Conservation (phyloP, 768 basidiomycete genomes). For the Macrolepiota dolichaula region DNA sequence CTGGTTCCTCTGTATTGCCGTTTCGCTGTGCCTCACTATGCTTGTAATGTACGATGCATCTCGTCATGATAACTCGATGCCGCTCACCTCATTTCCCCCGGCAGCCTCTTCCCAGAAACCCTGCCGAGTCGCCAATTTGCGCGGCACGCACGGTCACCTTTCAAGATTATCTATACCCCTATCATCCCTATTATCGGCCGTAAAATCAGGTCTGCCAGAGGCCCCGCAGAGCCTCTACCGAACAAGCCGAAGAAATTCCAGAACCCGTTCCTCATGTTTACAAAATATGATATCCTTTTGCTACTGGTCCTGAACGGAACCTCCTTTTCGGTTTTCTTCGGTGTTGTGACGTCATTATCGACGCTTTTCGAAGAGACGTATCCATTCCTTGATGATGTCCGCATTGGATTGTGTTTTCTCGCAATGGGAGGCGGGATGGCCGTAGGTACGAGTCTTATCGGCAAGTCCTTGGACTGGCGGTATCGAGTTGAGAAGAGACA, state of each 20-base stretch:
- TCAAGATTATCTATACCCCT: slow-evolving; percentile 4
- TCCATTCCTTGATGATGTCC: slow-evolving; percentile 54
- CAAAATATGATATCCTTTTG: slow-evolving; percentile 50
- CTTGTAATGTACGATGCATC: slow-evolving; percentile 38
- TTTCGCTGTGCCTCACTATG: slow-evolving; percentile 41
- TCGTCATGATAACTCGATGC: slow-evolving; percentile 1
- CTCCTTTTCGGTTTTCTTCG: slow-evolving; percentile 54
- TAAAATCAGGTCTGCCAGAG: background rate
- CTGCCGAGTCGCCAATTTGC: slow-evolving; percentile 19
- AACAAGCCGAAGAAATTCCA: slow-evolving; percentile 32
- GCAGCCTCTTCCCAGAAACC: slow-evolving; percentile 50
- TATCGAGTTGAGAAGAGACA: slow-evolving; percentile 42
- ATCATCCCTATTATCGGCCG: slow-evolving; percentile 8
- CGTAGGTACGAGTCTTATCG: slow-evolving; percentile 54
- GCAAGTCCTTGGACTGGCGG: slow-evolving; percentile 63
- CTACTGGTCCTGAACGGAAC: slow-evolving; percentile 50
- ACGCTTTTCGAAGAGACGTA: slow-evolving; percentile 59
- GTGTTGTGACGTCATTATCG: slow-evolving; percentile 56
- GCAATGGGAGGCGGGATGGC: slow-evolving; percentile 73
- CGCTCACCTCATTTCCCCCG: slow-evolving; percentile 19
- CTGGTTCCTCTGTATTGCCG: slow-evolving; percentile 56
- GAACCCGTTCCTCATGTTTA: slow-evolving; percentile 57
- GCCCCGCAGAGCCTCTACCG: slow-evolving; percentile 19
- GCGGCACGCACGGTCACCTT: background rate
- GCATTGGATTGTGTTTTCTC: slow-evolving; percentile 76